These are phyloP conservation scores for Phylloporus gajari DNA, from an alignment of 1,284 basidiomycete species.

Conservation along the genomic window DNA sequence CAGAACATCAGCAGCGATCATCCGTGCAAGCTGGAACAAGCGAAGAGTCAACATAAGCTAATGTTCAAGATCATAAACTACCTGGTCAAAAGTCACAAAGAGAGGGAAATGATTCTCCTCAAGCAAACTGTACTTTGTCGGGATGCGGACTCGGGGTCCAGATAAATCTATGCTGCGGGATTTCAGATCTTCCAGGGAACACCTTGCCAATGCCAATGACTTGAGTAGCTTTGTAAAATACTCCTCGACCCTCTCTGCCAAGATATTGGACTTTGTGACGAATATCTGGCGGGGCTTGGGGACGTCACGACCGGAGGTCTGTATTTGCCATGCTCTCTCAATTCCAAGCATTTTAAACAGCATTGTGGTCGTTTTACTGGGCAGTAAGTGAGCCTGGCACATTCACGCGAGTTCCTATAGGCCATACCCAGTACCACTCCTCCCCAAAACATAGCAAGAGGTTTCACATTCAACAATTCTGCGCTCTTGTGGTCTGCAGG, in stretches of 20 bases:
- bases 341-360: constrained; percentile 78
- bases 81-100: constrained; percentile 74
- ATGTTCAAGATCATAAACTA: constrained; percentile 38
- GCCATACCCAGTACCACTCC: constrained; percentile 76
- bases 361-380: constrained; percentile 80
- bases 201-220: constrained; percentile 55
- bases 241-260: constrained; percentile 73
- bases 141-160: constrained; percentile 58
- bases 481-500: constrained; percentile 51
- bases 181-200: constrained; percentile 52
- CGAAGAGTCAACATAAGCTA: constrained; percentile 2
- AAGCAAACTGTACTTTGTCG: constrained; percentile 66
- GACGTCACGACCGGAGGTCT: constrained; percentile 27
- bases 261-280: constrained; percentile 73
- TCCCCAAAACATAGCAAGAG: constrained; percentile 77
- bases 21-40: constrained; percentile 21
- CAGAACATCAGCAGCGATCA: constrained; percentile 37
- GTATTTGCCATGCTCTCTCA: constrained; percentile 60
- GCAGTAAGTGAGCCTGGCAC: constrained; percentile 13
- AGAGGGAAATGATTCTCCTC: constrained; percentile 74
- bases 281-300: constrained; percentile 72
- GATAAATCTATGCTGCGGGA: constrained; percentile 40
- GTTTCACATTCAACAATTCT: constrained; percentile 67
- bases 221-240: constrained; percentile 66
- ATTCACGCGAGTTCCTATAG: background rate